Conservation (phyloP, 1,139 yeast species). For the Candida sp. region DNA sequence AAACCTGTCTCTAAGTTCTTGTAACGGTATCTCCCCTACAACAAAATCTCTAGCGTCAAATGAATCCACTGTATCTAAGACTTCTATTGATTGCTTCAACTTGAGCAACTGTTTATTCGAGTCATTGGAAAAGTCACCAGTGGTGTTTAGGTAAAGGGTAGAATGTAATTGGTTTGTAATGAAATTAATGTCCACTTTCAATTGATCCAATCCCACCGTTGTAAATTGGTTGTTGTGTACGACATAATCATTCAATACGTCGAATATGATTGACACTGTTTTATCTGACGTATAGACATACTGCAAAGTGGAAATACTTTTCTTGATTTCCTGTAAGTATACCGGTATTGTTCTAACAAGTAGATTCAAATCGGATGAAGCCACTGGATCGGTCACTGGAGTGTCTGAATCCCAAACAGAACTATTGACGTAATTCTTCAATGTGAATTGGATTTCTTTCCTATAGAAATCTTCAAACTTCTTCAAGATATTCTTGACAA, state of each 20-base stretch:
- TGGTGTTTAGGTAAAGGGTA: slow-evolving; percentile 14
- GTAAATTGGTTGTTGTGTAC: slow-evolving; percentile 65
- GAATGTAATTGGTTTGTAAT: slow-evolving; percentile 36
- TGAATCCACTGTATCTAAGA: slow-evolving; percentile 28
- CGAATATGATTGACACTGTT: slow-evolving; percentile 46
- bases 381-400: slow-evolving; percentile 13
- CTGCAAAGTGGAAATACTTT: slow-evolving; percentile 24
- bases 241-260: slow-evolving; percentile 53
- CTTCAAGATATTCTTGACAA: slow-evolving; percentile 34
- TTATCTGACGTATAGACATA: slow-evolving; percentile 27
- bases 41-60: slow-evolving; percentile 9
- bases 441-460: slow-evolving; percentile 44
- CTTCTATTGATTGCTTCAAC: slow-evolving; percentile 36
- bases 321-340: slow-evolving; percentile 32
- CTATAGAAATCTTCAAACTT: slow-evolving; percentile 45
- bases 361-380: slow-evolving; percentile 31
- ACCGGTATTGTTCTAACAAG: slow-evolving; percentile 32
- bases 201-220: slow-evolving; percentile 51
- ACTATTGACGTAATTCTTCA: slow-evolving; percentile 51
- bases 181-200: slow-evolving; percentile 49
- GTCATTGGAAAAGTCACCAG: slow-evolving; percentile 18
- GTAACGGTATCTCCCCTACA: slow-evolving; percentile 4
- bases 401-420: slow-evolving; percentile 33
- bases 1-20: slow-evolving; percentile 21
- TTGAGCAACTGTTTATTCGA: slow-evolving; percentile 24